Percentiles rank a stretch among this genome's conserved stretches.
phyloP scores from a whole-genome alignment of 2,329 filamentous ascomycete species.

The Parascedosporium putredinis region DNA sequence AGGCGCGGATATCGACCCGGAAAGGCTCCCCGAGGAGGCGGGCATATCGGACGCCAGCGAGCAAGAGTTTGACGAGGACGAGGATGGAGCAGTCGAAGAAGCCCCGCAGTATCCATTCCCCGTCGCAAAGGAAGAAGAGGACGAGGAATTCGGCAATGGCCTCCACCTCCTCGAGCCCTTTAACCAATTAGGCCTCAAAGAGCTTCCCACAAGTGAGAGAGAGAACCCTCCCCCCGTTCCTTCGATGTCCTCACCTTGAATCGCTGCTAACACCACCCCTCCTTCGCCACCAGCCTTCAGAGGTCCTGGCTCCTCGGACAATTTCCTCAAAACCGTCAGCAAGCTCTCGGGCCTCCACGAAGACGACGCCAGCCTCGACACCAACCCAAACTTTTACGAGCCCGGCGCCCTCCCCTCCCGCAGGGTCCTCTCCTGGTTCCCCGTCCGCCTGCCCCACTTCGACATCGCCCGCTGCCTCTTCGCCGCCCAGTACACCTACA shows the following conservation, averaged over 20 bases:
- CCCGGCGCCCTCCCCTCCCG: slow-evolving; percentile 23
- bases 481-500: slow-evolving; percentile 42
- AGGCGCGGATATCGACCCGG: too few relatives aligned
- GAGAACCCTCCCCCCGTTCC: background rate
- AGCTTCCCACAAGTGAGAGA: slow-evolving; percentile 18
- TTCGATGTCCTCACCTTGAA: background rate
- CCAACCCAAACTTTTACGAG: slow-evolving; percentile 23
- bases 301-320: slow-evolving; percentile 27
- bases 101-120: slow-evolving; percentile 4
- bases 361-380: slow-evolving; percentile 22
- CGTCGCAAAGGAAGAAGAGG: slow-evolving; percentile 15
- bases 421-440: slow-evolving; percentile 14
- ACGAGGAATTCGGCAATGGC: slow-evolving; percentile 21
- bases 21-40: too few relatives aligned
- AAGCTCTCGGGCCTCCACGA: slow-evolving; percentile 23
- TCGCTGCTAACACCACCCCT: background rate
- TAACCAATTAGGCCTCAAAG: slow-evolving; percentile 23
- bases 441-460: slow-evolving; percentile 33
- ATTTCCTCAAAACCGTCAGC: slow-evolving; percentile 25
- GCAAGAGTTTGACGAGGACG: too few relatives aligned
- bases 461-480: slow-evolving; percentile 40
- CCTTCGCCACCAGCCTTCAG: slow-evolving; percentile 19
- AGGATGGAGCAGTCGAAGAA: too few relatives aligned
- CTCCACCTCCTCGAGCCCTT: slow-evolving; percentile 23
- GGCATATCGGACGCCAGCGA: too few relatives aligned